Base-by-base conservation (phyloP, 805 yeast species). In the Metschnikowia similis region DNA sequence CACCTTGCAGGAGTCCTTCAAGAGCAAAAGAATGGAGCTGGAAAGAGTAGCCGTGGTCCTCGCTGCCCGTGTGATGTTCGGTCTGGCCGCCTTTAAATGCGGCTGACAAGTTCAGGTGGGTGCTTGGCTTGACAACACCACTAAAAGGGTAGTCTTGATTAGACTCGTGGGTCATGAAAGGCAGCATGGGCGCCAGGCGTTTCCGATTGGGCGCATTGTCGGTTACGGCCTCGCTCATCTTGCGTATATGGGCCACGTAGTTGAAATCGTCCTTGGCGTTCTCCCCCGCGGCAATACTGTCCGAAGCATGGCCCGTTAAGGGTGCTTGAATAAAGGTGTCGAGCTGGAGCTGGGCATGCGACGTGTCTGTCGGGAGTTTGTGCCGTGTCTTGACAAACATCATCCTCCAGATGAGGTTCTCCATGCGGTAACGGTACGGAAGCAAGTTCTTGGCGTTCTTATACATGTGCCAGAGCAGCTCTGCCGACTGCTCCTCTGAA, bases 331-430 rank as follows among this genome's bases (percentile, higher is more conserved):
- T 37, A 29, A 50, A 46, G 21, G 47, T 36, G 42, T 45, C 41
- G 40, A 54, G 44, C 37, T 55, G 53, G 37, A 47, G 48, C 31
- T 42, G 41, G 13, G 32, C 16, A 4, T 26, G 34, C 6, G 46
- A n/a, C 10, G 27, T 16, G 7, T 40, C 35, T 10, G 28, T 35
- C 39, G 41, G 49, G 17, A 48, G 49, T 29, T 26, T 41, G 13
- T 44, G 36, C 44, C 46, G 50, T 48, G 55, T 51, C 46, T 64
- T 64, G 56, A 85, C 71, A 40, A 76, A 80, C 91, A 89, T 85
- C 81, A 89, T 77, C 51, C 97, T 71, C 96, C 96, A 89, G 8
- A 95, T 83, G 48, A 89, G 66, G 63, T 90, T 90, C 61, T 87
- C 89, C 83, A 90, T 85, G 45, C 97, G 72, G 28, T 81, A 77